Conservation (phyloP, 2,329 filamentous ascomycete species). For the Penicillium sp. region DNA sequence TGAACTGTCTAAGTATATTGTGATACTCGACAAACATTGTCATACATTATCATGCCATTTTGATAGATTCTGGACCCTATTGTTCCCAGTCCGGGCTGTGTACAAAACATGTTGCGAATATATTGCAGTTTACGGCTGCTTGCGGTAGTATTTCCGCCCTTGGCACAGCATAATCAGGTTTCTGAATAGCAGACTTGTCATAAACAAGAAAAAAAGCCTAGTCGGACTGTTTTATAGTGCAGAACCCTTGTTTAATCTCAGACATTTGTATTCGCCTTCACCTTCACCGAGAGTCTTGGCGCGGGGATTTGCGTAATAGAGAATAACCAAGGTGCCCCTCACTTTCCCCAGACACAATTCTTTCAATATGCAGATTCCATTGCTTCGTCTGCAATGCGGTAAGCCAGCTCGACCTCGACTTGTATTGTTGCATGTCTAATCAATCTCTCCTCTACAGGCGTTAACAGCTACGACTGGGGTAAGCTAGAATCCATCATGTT, state of each 20-base stretch:
- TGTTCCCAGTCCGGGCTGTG: not conserved
- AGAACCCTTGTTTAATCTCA: not conserved
- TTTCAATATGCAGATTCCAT: conserved; percentile 64
- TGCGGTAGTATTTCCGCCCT: not conserved
- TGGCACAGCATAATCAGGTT: not conserved
- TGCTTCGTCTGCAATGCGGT: conserved; percentile 69
- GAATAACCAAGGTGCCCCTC: conserved; percentile 13
- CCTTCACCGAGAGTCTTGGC: conserved; percentile 24
- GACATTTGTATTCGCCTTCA: conserved; percentile 10
- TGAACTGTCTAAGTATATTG: not conserved
- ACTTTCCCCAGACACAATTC: conserved; percentile 8
- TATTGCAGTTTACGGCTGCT: not conserved
- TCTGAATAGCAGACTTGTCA: not conserved
- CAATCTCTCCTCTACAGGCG: conserved; percentile 51
- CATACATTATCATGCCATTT: not conserved
- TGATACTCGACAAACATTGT: not conserved
- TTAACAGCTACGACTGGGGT: conserved; percentile 99
- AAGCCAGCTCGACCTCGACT: conserved; percentile 22
- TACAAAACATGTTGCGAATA: not conserved
- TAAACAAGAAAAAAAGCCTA: not conserved
- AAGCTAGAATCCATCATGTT: conserved; percentile 29
- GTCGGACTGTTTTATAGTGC: not conserved
- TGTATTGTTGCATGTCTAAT: not conserved
- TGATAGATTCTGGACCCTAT: not conserved
- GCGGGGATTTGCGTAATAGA: conserved; percentile 19